A percentile compares a stretch with the other conserved stretches of the same genome.
phyloP scores from a whole-genome alignment of 108 stramenopile species.

The Nannochloropsis salina region DNA sequence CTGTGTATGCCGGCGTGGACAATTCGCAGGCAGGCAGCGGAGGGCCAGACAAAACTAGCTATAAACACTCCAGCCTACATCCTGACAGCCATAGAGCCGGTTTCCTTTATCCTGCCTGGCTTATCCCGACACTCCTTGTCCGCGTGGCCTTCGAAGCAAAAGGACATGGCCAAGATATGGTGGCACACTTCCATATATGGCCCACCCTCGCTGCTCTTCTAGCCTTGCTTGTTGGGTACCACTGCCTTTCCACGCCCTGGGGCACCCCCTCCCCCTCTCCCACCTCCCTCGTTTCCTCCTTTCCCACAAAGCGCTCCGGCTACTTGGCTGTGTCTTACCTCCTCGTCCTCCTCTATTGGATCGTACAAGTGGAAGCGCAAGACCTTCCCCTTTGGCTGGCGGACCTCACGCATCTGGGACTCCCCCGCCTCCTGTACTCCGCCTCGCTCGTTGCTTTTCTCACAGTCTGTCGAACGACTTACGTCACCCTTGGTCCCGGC shows the following conservation, averaged over 20 bases:
- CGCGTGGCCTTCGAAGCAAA: neutral
- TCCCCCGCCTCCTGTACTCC: neutral
- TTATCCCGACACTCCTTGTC: neutral
- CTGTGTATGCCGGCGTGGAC: no score
- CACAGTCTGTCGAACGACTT: neutral
- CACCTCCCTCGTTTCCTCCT: neutral
- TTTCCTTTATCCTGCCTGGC: conserved; percentile 6
- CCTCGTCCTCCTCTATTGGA: conserved; percentile 1
- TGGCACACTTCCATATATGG: neutral
- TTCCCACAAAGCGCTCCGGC: neutral
- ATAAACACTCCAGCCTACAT: neutral
- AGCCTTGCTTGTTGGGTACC: neutral
- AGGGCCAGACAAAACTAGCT: neutral
- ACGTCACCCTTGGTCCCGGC: neutral
- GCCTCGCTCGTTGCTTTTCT: neutral
- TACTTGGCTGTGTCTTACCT: neutral
- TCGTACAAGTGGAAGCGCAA: neutral
- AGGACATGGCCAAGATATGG: neutral
- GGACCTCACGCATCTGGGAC: neutral
- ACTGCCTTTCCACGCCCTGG: neutral
- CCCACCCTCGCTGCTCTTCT: neutral
- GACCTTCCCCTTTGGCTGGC: neutral
- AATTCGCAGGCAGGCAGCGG: no score
- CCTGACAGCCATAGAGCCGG: neutral
- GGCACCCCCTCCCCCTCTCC: neutral